Base-by-base conservation (phyloP, 2,329 filamentous ascomycete species). In the Fusarium nygamai region DNA sequence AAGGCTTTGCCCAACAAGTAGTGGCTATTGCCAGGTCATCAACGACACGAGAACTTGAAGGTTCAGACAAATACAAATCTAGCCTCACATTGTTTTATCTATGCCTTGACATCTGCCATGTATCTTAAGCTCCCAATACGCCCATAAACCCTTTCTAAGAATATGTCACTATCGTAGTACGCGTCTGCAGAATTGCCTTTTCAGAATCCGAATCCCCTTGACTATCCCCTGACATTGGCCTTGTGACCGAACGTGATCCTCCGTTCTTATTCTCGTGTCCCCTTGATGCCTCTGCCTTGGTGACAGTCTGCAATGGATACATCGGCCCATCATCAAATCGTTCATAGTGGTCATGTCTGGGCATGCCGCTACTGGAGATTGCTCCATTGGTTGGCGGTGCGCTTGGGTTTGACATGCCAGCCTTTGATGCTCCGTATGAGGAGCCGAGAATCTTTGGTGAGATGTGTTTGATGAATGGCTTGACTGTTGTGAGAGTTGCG, bases 391-490 rank as follows among this genome's bases (percentile, higher is more conserved):
- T 70, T 20, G 66, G 66, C 8, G 66, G 66, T 10, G 67, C 67
- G 29, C 61, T 65, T 33, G 67, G 67, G 29, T 70, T 58, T 3
- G 67, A 70, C 39, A 62, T 50, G n/a, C 59, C 66, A 2, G 38
- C 24, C 5, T 59, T 64, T n/a, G 67, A 70, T 33, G 38, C 59
- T 3, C 41, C 33, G 24, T 58, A n/a, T 4, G 54, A 61, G 4
- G 67, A 61, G 6, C 68, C 61, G 11, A 71, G 61, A 12, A 74
- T 63, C 22, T 38, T 58, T 24, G 72, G 71, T 2, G 50, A 71
- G 16, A 74, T 44, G n/a, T 74, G 71, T 14, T 61, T 71, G 33
- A 74, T 20, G 17, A 74, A 74, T 3, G 57, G 72, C 4, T 71
- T 68, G n/a, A 74, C 29, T 1, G 71, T 74, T 8, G 72, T 62